Conservation (phyloP, 371 early-diverging fungal species). For the Capniomyces stellatus region DNA sequence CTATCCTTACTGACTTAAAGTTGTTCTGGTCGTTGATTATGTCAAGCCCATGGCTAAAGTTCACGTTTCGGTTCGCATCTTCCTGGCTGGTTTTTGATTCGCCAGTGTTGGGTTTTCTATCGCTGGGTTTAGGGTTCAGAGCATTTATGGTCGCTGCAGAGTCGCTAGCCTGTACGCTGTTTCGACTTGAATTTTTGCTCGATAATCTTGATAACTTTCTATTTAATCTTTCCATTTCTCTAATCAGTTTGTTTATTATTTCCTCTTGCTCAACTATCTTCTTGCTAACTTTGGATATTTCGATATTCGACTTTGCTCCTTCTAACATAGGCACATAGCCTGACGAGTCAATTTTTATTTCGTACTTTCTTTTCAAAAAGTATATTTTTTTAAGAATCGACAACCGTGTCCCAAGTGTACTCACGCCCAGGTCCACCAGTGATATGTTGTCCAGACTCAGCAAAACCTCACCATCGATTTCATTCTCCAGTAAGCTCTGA, state of each 20-base stretch:
- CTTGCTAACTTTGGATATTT: neutral
- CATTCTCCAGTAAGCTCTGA: constrained; percentile 50
- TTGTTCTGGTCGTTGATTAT: neutral
- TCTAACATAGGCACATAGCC: constrained; percentile 57
- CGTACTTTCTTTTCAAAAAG: constrained; percentile 49
- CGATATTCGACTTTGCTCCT: neutral
- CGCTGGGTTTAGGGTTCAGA: neutral
- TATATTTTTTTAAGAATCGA: constrained; percentile 71
- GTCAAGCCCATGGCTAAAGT: neutral
- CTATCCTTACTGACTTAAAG: constrained; percentile 60
- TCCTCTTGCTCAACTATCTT: neutral
- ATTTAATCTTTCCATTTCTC: constrained; percentile 7
- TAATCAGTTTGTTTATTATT: constrained; percentile 7
- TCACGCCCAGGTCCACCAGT: constrained; percentile 65
- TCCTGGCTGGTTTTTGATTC: neutral
- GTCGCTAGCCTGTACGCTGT: neutral
- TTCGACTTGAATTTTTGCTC: neutral
- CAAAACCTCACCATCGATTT: constrained; percentile 79
- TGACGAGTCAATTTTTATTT: constrained; percentile 62
- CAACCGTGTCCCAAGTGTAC: constrained; percentile 73
- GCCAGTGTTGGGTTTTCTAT: neutral
- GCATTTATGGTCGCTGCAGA: neutral
- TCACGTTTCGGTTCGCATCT: neutral
- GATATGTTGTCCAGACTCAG: constrained; percentile 77
- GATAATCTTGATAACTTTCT: neutral